Evolutionary conservation across 2,329 filamentous ascomycete genomes (phyloP).

Genomic region (Mariannaea sp.): DNA sequence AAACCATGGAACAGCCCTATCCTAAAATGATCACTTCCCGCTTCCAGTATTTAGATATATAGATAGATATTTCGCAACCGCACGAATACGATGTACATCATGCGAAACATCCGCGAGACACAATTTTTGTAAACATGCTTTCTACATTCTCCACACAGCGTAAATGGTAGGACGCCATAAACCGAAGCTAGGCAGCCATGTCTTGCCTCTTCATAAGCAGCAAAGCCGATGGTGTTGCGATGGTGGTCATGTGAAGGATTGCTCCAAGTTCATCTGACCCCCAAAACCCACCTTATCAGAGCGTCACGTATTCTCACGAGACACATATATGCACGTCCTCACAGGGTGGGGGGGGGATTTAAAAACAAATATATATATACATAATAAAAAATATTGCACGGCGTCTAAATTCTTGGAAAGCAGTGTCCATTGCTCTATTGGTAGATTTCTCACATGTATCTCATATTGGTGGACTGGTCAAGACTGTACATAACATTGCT

Average conservation of each 20-base stretch:
- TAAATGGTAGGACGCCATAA: slow-evolving; percentile 18
- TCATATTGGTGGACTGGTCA: slow-evolving; percentile 33
- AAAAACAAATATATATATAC: too few species aligned
- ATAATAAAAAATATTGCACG: background rate
- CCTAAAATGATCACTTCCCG: too few species aligned
- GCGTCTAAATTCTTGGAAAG: background rate
- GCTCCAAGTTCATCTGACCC: slow-evolving; percentile 31
- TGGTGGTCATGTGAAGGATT: slow-evolving; percentile 31
- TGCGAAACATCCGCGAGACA: slow-evolving; percentile 26
- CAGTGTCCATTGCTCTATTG: slow-evolving; percentile 29
- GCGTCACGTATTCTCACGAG: slow-evolving; percentile 20
- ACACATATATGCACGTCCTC: background rate
- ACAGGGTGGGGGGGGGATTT: too few species aligned
- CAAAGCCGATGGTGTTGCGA: slow-evolving; percentile 14
- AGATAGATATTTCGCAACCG: slow-evolving; percentile 14
- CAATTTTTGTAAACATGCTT: slow-evolving; percentile 16
- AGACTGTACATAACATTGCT: slow-evolving; percentile 39
- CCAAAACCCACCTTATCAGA: slow-evolving; percentile 15
- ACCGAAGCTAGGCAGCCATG: slow-evolving; percentile 31
- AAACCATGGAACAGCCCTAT: too few species aligned
- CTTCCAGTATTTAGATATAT: too few species aligned
- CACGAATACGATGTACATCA: slow-evolving; percentile 32
- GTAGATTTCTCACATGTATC: slow-evolving; percentile 27
- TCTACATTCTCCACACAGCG: too few species aligned
- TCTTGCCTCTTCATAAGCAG: slow-evolving; percentile 29